phyloP scores from a whole-genome alignment of 306 rosid species.

The Quercus wislizeni region DNA sequence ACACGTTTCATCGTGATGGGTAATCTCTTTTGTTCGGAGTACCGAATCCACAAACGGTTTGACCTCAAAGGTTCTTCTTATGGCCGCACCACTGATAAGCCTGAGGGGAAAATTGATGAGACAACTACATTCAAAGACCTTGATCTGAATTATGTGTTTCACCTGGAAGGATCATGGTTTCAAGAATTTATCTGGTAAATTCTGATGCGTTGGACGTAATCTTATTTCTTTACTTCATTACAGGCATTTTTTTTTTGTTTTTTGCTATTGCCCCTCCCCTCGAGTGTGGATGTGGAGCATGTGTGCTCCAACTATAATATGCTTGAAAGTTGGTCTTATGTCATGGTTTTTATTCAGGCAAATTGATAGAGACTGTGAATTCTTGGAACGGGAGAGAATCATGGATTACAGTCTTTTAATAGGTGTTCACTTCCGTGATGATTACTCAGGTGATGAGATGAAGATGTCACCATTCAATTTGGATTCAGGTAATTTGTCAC shows the following conservation, averaged over 20 bases:
- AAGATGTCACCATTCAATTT: slow-evolving; percentile 21
- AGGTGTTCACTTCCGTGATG: slow-evolving; percentile 52
- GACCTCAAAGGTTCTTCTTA: slow-evolving; percentile 60
- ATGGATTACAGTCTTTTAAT: slow-evolving; percentile 60
- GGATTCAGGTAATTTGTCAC: slow-evolving; percentile 25
- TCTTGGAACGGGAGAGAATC: slow-evolving; percentile 53
- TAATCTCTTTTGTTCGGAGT: slow-evolving; percentile 52
- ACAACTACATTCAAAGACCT: slow-evolving; percentile 57
- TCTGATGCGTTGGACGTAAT: neutral
- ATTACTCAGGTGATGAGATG: slow-evolving; percentile 27
- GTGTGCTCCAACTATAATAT: neutral
- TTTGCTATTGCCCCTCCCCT: neutral
- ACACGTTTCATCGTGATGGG: slow-evolving; percentile 55
- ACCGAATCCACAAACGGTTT: slow-evolving; percentile 50
- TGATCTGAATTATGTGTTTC: slow-evolving; percentile 51
- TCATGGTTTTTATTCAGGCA: slow-evolving; percentile 40
- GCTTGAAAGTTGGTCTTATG: slow-evolving; percentile 15
- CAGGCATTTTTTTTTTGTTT: too few relatives aligned
- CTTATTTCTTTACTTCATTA: neutral
- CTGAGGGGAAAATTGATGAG: slow-evolving; percentile 46
- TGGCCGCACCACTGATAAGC: slow-evolving; percentile 49
- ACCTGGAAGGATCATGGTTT: slow-evolving; percentile 48
- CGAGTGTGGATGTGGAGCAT: neutral
- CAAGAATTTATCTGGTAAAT: slow-evolving; percentile 49
- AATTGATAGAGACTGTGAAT: slow-evolving; percentile 53